Base-by-base conservation (phyloP, 306 rosid species). In the Cyamopsis tetragonoloba region DNA sequence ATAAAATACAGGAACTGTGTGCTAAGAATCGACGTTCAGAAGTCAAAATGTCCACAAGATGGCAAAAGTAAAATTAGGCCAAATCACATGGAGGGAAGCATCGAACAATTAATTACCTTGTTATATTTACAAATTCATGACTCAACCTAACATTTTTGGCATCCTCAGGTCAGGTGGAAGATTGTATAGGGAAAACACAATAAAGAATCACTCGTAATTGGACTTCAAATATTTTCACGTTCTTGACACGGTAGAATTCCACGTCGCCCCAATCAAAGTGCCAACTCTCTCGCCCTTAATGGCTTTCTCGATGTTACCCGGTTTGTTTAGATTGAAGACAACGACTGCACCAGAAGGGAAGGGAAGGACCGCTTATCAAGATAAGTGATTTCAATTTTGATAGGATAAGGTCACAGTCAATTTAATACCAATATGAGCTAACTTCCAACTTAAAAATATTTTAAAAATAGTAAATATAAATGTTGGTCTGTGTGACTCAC, bases 301-400 rank as follows among this genome's bases (percentile, higher is more conserved):
- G 62, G 98, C 98, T 80, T 66, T 88, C 32, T 88, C 80, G 75
- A 93, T 93, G 83, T 93, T 89, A n/a, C 96, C 98, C 0, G 87
- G 85, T 73, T 90, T 80, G 66, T 80, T 84, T 66, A 93, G 82
- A 77, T 93, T 93, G 81, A 93, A 93, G 37, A 93, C 98, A 43
- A 93, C 96, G 65, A 93, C 98, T 89, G 88, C 83, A 81, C 22
- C 71, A 32, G 19, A 48, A 61, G 68, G 46, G 58, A 62, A 71
- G 23, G 35, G 4, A 42, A 39, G 30, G 23, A 13, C 54, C 46
- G 19, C 51, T 71, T 44, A 67, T 42, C 35, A 68, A 72, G 55
- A 60, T n/a, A 20, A 34, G 38, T 20, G 18, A 66, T 6, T 73
- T 19, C 19, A 7, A 37, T 59, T 71, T 35, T 41, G 14, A 24